Percentiles rank a stretch among this genome's conserved stretches.
phyloP scores from a whole-genome alignment of 768 basidiomycete species.

The Chalciporus pseudorubinellus region DNA sequence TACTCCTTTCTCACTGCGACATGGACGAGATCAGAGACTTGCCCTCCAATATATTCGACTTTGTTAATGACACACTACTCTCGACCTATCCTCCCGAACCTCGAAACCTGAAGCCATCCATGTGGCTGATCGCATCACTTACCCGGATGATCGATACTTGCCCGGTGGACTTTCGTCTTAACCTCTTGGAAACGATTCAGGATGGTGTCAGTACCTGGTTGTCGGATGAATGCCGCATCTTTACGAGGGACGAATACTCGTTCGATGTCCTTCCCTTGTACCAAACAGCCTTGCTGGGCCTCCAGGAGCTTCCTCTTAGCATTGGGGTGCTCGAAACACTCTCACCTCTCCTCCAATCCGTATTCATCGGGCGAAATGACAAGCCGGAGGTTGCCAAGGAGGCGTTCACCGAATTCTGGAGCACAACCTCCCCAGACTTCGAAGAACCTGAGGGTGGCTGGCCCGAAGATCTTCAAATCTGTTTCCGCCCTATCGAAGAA shows the following conservation, averaged over 20 bases:
- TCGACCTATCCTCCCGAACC: slow-evolving; percentile 66
- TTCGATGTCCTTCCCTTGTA: slow-evolving; percentile 66
- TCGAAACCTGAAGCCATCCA: slow-evolving; percentile 48
- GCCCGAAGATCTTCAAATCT: slow-evolving; percentile 45
- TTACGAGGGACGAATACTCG: slow-evolving; percentile 53
- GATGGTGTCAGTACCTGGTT: slow-evolving; percentile 63
- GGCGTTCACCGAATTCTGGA: slow-evolving; percentile 66
- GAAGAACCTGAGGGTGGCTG: slow-evolving; percentile 50
- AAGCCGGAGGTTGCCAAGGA: slow-evolving; percentile 45
- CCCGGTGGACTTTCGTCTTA: slow-evolving; percentile 44
- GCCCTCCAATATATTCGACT: slow-evolving; percentile 53
- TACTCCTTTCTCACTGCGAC: slow-evolving; percentile 55
- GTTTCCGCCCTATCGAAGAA: slow-evolving; percentile 22
- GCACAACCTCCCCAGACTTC: slow-evolving; percentile 40
- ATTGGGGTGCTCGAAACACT: slow-evolving; percentile 44
- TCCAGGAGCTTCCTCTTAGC: slow-evolving; percentile 46
- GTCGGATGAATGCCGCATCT: slow-evolving; percentile 51
- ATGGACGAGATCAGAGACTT: slow-evolving; percentile 49
- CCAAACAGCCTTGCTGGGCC: slow-evolving; percentile 51
- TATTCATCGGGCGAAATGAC: slow-evolving; percentile 50
- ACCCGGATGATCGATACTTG: slow-evolving; percentile 53
- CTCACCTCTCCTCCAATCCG: slow-evolving; percentile 52
- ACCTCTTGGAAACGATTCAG: slow-evolving; percentile 47
- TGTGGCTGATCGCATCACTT: slow-evolving; percentile 64
- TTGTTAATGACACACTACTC: slow-evolving; percentile 57